These are phyloP conservation scores for Microascus cirrosus DNA, from an alignment of 2,329 filamentous ascomycete genomes.

Conservation along the genomic window DNA sequence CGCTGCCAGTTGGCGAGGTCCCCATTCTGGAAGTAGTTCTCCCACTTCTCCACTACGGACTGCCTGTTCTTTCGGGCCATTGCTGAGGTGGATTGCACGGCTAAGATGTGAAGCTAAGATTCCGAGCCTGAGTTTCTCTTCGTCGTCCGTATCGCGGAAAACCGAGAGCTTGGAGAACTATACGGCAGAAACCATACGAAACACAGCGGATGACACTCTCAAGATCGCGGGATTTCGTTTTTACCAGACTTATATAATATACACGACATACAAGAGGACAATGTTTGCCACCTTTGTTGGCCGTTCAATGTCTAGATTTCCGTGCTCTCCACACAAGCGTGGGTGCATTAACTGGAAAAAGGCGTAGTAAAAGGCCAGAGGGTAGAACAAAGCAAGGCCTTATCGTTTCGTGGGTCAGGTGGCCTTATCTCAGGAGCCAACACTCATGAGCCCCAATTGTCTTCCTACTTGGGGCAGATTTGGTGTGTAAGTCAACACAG, in stretches of 20 bases:
- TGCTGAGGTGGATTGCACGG: neutral
- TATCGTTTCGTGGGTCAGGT: neutral
- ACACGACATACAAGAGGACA: neutral
- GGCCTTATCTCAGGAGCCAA: neutral
- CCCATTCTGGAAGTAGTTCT: constrained; percentile 17
- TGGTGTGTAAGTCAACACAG: neutral
- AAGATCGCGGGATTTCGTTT: neutral
- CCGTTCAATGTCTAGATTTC: neutral
- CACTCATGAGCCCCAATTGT: neutral
- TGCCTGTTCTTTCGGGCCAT: neutral
- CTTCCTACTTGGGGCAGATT: neutral
- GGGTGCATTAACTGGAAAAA: neutral
- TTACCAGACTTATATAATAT: neutral
- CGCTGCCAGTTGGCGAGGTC: constrained; percentile 30
- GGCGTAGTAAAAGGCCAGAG: neutral
- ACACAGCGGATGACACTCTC: neutral
- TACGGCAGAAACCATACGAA: neutral
- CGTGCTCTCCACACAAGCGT: neutral
- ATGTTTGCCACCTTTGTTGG: neutral
- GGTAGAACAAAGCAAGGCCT: neutral
- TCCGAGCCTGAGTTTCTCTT: neutral
- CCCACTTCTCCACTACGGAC: constrained; percentile 10
- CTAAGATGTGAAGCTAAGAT: too few relatives aligned
- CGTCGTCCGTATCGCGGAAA: neutral
- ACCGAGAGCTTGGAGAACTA: neutral